phyloP scores from a whole-genome alignment of 805 yeast species.

The Ascoidea asiatica region DNA sequence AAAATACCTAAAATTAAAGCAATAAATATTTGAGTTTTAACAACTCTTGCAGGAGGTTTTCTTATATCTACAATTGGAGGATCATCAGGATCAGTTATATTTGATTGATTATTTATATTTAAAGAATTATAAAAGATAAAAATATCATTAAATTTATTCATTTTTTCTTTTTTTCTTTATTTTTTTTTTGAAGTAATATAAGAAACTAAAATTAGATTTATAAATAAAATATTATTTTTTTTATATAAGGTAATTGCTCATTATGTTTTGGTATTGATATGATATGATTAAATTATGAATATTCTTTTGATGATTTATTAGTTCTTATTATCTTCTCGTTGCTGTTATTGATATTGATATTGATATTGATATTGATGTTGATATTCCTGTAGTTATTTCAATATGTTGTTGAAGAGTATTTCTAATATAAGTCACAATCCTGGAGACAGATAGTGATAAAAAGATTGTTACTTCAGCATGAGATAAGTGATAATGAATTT shows the following conservation, averaged over 20 bases:
- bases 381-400: background rate
- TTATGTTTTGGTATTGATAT: background rate
- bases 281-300: background rate
- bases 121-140: background rate
- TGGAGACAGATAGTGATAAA: too few relatives aligned
- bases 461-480: too few relatives aligned
- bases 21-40: conserved; percentile 63
- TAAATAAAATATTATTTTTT: background rate
- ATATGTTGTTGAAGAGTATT: too few relatives aligned
- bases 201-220: background rate
- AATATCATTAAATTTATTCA: too few relatives aligned
- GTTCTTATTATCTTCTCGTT: background rate
- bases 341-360: background rate
- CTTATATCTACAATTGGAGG: conserved; percentile 9
- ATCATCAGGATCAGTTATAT: background rate
- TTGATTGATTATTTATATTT: background rate
- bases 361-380: background rate
- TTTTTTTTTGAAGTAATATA: background rate
- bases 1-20: conserved; percentile 55
- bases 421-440: too few relatives aligned
- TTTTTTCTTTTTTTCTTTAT: background rate
- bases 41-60: conserved; percentile 32
- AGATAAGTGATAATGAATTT: too few relatives aligned
- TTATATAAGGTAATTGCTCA: background rate
- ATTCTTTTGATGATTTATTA: too few relatives aligned